Evolutionary conservation across 352 stramenopile genomes (phyloP).

Genomic region (Proteromonas lacertae): DNA sequence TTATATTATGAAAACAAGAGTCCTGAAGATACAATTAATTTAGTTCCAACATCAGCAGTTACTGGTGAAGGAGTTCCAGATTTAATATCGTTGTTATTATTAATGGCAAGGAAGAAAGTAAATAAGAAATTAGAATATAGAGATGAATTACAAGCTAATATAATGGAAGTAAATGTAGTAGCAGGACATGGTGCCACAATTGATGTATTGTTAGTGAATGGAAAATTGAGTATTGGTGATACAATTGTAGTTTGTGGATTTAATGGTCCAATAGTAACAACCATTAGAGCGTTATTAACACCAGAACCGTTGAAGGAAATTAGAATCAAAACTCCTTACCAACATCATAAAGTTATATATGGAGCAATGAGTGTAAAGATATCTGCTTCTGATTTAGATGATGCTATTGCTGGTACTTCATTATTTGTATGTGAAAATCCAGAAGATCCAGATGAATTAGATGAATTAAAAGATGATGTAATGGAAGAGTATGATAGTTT

Average conservation of each 20-base stretch:
- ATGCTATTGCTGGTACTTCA: slow-evolving; percentile 82
- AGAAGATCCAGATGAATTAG: slow-evolving; percentile 36
- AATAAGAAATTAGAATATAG: slow-evolving; percentile 16
- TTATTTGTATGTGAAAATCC: slow-evolving; percentile 77
- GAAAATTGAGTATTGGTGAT: slow-evolving; percentile 61
- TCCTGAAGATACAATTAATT: slow-evolving; percentile 58
- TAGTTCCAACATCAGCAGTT: slow-evolving; percentile 89
- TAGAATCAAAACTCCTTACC: slow-evolving; percentile 30
- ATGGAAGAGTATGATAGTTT: slow-evolving; percentile 77
- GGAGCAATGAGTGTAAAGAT: slow-evolving; percentile 96
- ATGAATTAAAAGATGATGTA: slow-evolving; percentile 49
- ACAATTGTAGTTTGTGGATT: slow-evolving; percentile 88
- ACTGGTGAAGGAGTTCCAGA: slow-evolving; percentile 90
- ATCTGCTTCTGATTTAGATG: slow-evolving; percentile 64
- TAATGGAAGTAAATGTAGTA: slow-evolving; percentile 96
- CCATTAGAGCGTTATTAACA: slow-evolving; percentile 79
- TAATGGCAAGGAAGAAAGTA: slow-evolving; percentile 73
- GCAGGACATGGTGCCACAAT: slow-evolving; percentile 92
- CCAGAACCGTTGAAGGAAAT: slow-evolving; percentile 74
- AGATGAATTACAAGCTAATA: slow-evolving; percentile 68
- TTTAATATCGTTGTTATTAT: slow-evolving; percentile 73
- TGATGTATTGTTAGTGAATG: slow-evolving; percentile 92
- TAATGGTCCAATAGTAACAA: slow-evolving; percentile 80
- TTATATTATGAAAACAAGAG: slow-evolving; percentile 98
- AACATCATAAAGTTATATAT: slow-evolving; percentile 83